phyloP scores from a whole-genome alignment of 345 rosid species.

The Eucalyptus regnans region DNA sequence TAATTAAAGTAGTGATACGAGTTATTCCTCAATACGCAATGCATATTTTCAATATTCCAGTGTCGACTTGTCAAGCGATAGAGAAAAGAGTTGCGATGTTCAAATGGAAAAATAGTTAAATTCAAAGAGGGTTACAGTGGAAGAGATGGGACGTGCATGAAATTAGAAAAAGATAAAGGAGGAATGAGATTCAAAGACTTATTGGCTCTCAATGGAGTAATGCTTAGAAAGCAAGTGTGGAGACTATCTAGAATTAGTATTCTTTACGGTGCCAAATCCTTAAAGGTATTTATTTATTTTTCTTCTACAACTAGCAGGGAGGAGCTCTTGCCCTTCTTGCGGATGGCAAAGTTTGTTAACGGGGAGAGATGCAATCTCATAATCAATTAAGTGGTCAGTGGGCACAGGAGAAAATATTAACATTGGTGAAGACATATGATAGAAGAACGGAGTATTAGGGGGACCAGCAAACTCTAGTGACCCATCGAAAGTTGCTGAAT shows the following conservation, averaged over 20 bases:
- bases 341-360: neutral
- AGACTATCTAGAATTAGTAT: no score
- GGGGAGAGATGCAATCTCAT: neutral
- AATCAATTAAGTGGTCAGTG: neutral
- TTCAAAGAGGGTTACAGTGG: no score
- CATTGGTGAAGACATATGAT: neutral
- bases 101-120: no score
- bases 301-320: neutral
- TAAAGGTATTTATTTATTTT: neutral
- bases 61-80: no score
- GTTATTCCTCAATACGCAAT: no score
- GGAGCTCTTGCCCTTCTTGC: neutral
- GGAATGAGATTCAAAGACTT: no score
- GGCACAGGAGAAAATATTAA: neutral
- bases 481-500: neutral
- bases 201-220: no score
- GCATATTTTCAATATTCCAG: no score
- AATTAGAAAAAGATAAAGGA: no score
- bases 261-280: neutral
- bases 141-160: no score
- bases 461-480: neutral
- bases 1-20: no score
- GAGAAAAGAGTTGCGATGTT: no score
- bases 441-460: neutral
- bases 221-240: neutral